Evolutionary conservation across 148 eudicot species (phyloP).

Genomic region (Tetragonia tetragonoides): DNA sequence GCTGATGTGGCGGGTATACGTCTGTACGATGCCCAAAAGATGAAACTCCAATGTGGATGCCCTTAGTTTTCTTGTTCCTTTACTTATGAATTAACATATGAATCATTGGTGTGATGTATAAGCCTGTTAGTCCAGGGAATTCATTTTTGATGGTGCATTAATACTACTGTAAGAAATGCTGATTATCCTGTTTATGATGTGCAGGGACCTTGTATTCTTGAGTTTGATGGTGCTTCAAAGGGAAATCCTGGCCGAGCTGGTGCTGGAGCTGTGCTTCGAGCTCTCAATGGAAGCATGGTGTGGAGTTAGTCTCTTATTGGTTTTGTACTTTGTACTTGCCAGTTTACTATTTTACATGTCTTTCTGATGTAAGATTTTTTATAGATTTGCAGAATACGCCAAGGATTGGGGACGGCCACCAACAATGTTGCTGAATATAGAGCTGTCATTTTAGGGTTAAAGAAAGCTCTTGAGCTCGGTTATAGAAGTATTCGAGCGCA

Average conservation of each 20-base stretch:
- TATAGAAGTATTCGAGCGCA: constrained; percentile 60
- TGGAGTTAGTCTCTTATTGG: constrained; percentile 3
- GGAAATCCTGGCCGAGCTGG: constrained; percentile 98
- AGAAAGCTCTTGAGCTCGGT: constrained; percentile 76
- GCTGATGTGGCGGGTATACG: too few relatives aligned
- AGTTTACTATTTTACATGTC: constrained; percentile 1
- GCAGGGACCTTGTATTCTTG: constrained; percentile 69
- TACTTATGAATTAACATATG: not conserved
- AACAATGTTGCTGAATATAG: constrained; percentile 84
- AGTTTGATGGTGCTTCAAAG: constrained; percentile 97
- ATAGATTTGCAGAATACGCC: constrained; percentile 79
- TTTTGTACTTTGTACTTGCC: constrained; percentile 1
- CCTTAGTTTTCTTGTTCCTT: not conserved
- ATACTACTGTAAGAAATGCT: not conserved
- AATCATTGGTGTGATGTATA: not conserved
- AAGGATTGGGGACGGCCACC: constrained; percentile 88
- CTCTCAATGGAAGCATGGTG: constrained; percentile 70
- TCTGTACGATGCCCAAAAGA: too few relatives aligned
- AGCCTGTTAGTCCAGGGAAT: not conserved
- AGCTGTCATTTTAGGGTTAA: constrained; percentile 77
- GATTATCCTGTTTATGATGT: constrained; percentile 23
- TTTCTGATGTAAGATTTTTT: constrained; percentile 16
- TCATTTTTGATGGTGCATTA: not conserved
- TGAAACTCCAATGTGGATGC: too few relatives aligned
- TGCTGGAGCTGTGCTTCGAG: constrained; percentile 80